Base-by-base conservation (phyloP, 768 basidiomycete species). In the Punctularia strigosozonata region DNA sequence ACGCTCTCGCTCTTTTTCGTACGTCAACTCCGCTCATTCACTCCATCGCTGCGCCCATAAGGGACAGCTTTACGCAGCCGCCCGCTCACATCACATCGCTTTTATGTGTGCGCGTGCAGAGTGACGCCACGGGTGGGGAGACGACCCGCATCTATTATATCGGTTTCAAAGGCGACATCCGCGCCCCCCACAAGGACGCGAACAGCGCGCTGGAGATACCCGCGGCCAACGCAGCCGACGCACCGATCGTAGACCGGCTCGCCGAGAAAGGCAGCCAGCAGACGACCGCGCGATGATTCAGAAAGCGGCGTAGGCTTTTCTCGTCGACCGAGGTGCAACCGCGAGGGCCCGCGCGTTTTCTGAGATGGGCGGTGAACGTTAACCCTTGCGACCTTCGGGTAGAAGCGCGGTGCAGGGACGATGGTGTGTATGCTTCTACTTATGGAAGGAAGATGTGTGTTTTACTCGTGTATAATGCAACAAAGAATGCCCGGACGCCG, bases 1-100 rank as follows among this genome's bases (percentile, higher is more conserved):
- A 70, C 79, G 0, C 54, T 88, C 22, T 83, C 82, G 2, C 58
- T 90, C 4, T 83, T 83, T 61, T 87, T 90, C 52, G 87, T 89
- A 52, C 50, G 86, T 70, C 8, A 10, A 35, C 30, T 17, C 21
- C n/a, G 36, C 26, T 19, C 43, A 17, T 39, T 30, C 20, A 37
- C 41, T 42, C 32, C 43, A 41, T 25, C 41, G 20, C 34, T 15
- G 13, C 21, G 39, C 25, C 36, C 14, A 38, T 28, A 33, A 34
- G 34, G 12, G 36, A 25, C 37, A 28, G 6, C 21, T 14, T 4
- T 22, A 6, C 41, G 43, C 6, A 48, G n/a, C n/a, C n/a, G n/a
- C n/a, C n/a, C n/a, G n/a, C n/a, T n/a, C n/a, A n/a, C n/a, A n/a
- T n/a, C n/a, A n/a, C n/a, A n/a, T n/a, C n/a, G n/a, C n/a, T n/a